Evolutionary conservation across 345 rosid genomes (phyloP), one percentile per base, ranked within the genome.

Genomic region (Rhodamnia rubescens): DNA sequence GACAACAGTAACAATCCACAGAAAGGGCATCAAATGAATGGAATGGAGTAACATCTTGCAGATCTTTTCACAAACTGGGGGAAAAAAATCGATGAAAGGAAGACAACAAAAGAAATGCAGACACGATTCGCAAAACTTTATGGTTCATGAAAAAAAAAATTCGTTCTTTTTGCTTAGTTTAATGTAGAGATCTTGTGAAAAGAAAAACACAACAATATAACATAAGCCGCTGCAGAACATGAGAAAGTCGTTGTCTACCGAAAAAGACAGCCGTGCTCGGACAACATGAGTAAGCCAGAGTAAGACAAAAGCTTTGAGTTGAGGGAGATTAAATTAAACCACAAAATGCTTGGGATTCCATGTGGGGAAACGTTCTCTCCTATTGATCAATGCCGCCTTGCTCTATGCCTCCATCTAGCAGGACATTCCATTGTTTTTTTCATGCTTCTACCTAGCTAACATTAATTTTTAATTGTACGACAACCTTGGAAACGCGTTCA

Each of bases 381-480:
- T 21, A 88, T 89, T 89, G 88, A 32, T 86, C 90, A 84, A 88
- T 86, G 92, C 58, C 74, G 13, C 89, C 55, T 89, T 88, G 89
- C 83, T 81, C 90, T 84, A 85, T 87, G 93, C 56, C 75, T 44
- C 13, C 36, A 44, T 8, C 50, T 49, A 52, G 84, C 85, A 85
- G 69, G 89, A 85, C 88, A 85, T 58, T 53, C 22, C n/a, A 40
- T 44, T 7, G 61, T 42, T 83, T 42, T 56, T 42, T 18, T 44
- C 52, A 12, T 52, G 55, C 24, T 69, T 69, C 47, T 1, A 29
- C 20, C 29, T 32, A 32, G 78, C 78, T 69, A 69, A 18, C 26
- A 69, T 69, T 16, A 18, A 36, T 69, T 69, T 20, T 32, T 36
- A 69, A 69, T 69, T 69, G 53, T 40, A n/a, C 7, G 14, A 53